Evolutionary conservation across 495 filamentous ascomycete genomes (phyloP).

Genomic region (Xylaria grammica): DNA sequence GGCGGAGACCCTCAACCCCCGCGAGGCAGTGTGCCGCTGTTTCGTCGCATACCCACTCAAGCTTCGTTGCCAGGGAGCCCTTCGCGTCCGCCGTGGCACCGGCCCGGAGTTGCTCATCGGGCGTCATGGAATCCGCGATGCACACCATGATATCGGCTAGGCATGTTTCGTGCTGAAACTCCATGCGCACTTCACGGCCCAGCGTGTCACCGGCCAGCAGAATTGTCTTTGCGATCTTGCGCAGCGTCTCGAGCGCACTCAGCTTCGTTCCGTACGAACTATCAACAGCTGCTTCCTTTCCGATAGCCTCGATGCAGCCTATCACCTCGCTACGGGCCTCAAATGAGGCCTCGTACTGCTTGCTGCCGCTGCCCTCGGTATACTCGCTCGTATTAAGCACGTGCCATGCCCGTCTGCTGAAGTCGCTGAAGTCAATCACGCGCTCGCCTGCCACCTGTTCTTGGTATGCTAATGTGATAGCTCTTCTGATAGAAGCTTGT

Average conservation of each 20-base stretch:
- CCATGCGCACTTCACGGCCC: background rate
- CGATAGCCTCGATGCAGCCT: background rate
- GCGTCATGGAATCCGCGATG: background rate
- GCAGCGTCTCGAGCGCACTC: conserved; percentile 22
- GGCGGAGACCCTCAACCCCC: background rate
- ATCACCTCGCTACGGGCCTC: background rate
- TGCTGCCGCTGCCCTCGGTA: background rate
- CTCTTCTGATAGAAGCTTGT: too few species aligned
- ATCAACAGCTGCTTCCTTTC: background rate
- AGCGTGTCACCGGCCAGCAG: conserved; percentile 7
- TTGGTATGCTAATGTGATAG: background rate
- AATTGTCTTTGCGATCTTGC: conserved; percentile 21
- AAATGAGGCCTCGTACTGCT: conserved; percentile 10
- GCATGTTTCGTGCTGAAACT: background rate
- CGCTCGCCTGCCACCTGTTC: background rate
- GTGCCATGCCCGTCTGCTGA: conserved; percentile 14
- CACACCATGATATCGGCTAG: background rate
- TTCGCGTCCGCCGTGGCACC: background rate
- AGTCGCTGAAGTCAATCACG: background rate
- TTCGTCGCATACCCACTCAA: background rate
- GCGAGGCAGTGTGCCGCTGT: background rate
- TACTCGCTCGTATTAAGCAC: conserved; percentile 14
- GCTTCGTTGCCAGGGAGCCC: background rate
- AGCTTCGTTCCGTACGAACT: conserved; percentile 23
- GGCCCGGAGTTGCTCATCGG: conserved; percentile 1